Evolutionary conservation across 306 rosid genomes (phyloP).

Genomic region (Citrullus amarus): DNA sequence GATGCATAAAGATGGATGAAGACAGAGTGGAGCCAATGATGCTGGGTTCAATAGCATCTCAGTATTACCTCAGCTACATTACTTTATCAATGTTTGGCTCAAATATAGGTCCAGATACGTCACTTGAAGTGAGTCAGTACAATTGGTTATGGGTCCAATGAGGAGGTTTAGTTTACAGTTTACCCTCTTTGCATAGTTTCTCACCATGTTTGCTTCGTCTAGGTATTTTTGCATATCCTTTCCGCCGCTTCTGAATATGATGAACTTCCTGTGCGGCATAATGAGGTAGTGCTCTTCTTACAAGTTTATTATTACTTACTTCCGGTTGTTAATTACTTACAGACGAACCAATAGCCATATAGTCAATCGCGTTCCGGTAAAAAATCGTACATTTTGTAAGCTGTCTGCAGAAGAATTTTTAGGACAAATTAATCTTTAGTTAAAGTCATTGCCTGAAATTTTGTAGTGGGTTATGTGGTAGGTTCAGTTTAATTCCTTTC

Average conservation of each 20-base stretch:
- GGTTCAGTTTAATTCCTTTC: neutral
- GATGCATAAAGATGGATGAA: constrained; percentile 76
- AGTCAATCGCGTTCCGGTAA: neutral
- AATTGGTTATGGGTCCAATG: neutral
- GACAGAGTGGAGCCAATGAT: constrained; percentile 59
- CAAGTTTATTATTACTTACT: neutral
- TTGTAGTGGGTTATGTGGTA: neutral
- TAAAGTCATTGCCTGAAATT: neutral
- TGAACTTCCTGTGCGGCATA: constrained; percentile 95
- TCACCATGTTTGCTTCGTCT: neutral
- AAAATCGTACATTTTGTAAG: neutral
- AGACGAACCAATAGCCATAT: neutral
- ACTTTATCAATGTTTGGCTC: constrained; percentile 94
- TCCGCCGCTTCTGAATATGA: constrained; percentile 88
- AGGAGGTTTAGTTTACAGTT: neutral
- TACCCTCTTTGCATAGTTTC: constrained; percentile 2
- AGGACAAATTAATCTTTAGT: neutral
- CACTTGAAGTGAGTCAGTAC: constrained; percentile 60
- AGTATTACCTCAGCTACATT: constrained; percentile 87
- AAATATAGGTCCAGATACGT: constrained; percentile 77
- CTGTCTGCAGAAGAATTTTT: neutral
- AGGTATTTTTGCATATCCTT: constrained; percentile 83
- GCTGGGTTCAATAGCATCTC: constrained; percentile 92
- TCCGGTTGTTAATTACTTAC: neutral
- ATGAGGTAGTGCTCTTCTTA: constrained; percentile 47